Conservation (phyloP, 257 asterid species). For the Solanum dulcamara region DNA sequence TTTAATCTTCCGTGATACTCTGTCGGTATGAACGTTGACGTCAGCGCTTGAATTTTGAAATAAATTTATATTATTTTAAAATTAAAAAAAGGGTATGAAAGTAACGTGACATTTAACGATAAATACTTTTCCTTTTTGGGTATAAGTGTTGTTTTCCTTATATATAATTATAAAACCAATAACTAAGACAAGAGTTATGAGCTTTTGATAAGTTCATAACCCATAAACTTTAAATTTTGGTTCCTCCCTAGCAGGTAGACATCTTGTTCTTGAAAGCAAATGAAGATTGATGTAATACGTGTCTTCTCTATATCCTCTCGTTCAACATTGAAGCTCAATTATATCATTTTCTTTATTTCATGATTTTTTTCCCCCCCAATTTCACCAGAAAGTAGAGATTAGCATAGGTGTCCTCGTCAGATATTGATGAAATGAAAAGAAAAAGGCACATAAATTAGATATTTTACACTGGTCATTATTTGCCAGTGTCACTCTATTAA, state of each 20-base stretch:
- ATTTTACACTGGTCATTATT: neutral
- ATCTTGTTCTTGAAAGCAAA: neutral
- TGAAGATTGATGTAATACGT: neutral
- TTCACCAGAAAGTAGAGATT: neutral
- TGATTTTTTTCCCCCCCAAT: neutral
- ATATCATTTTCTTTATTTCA: neutral
- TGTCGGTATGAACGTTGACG: no score
- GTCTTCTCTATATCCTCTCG: neutral
- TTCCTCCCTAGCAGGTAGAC: fast-evolving
- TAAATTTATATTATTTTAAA: no score
- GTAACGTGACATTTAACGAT: no score
- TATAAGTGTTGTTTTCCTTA: no score
- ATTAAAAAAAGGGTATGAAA: no score
- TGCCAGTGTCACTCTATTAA: neutral
- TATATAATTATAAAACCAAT: neutral
- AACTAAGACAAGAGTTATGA: neutral
- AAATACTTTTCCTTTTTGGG: no score
- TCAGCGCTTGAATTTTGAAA: no score
- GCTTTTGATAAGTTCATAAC: neutral
- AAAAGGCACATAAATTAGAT: neutral
- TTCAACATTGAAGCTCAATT: neutral
- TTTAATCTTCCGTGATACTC: no score
- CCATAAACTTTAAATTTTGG: neutral
- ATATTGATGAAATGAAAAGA: neutral
- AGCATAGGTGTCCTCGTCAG: neutral